A percentile compares a stretch with the other conserved stretches of the same genome.
Conservation (phyloP, 306 rosid species). For the Cyamopsis tetragonoloba region DNA sequence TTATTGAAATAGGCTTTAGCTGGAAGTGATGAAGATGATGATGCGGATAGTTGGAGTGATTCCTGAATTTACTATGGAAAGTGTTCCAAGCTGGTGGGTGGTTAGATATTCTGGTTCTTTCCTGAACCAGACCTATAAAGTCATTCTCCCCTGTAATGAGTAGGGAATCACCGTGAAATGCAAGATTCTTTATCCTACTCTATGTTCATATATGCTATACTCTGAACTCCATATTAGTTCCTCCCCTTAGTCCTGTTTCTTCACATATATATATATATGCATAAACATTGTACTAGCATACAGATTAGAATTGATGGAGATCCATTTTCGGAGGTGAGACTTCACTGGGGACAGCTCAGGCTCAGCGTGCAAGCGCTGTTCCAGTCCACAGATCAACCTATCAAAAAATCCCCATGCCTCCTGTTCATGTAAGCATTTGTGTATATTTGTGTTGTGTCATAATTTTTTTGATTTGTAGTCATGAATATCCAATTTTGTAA, state of each 20-base stretch:
- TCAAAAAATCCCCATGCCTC: not conserved
- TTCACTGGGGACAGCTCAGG: constrained; percentile 29
- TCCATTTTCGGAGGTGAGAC: constrained; percentile 25
- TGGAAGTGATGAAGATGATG: constrained; percentile 89
- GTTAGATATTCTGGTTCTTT: constrained; percentile 9
- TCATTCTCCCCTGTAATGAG: constrained; percentile 20
- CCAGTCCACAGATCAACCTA: constrained; percentile 26
- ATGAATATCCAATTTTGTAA: constrained; percentile 54
- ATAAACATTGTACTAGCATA: constrained; percentile 16
- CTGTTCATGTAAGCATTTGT: constrained; percentile 35
- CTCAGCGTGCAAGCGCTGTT: constrained; percentile 47
- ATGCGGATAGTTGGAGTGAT: constrained; percentile 80
- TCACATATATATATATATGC: constrained; percentile 17
- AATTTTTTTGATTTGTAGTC: constrained; percentile 29
- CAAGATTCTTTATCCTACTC: constrained; percentile 32
- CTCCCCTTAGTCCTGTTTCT: not conserved
- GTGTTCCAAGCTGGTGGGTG: constrained; percentile 9
- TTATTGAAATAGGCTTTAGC: constrained; percentile 68
- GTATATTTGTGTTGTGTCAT: constrained; percentile 58
- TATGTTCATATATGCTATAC: constrained; percentile 44
- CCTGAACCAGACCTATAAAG: constrained; percentile 20
- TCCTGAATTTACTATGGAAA: constrained; percentile 36
- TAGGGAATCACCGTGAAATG: constrained; percentile 26
- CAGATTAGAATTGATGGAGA: constrained; percentile 16
- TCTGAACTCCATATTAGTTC: not conserved